Base-by-base conservation (phyloP, 768 basidiomycete genomes). In the Inosperma sp. region DNA sequence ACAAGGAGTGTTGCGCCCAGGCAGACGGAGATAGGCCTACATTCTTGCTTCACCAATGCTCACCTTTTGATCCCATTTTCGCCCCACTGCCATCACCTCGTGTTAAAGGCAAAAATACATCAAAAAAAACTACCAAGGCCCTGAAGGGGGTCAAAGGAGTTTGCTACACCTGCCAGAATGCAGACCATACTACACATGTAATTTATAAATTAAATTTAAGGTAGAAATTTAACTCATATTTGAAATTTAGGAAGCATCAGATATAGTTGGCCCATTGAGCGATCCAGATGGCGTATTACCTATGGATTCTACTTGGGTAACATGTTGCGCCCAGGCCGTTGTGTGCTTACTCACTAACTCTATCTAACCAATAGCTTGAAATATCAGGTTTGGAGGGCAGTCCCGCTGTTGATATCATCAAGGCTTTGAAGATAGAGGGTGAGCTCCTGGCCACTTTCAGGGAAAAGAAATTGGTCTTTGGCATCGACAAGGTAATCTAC, bases 381-480 rank as follows among this genome's bases (percentile, higher is more conserved):
- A 29, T 43, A 27, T 7, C 25, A 22, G 21, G 39, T 23, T 29
- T 29, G 41, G 12, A 43, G 19, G 41, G 8, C 19, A 16, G 25
- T 26, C 26, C 41, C 17, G 14, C 45, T 29, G 41, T 43, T 16
- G 45, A 47, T 19, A 47, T 47, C n/a, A 21, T 35, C 22, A n/a
- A 17, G 16, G 31, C n/a, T 47, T 30, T 47, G 17, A 30, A 35
- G 7, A 48, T 48, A 14, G 35, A 9, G 25, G 46, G 46, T 3
- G 35, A 33, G 46, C 31, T 48, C 25, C 10, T 34, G 23, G 19
- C 46, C 6, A 31, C 46, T n/a, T 34, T 25, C 35, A 48, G 46
- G 17, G 46, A 33, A 14, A 48, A 48, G 34, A 33, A 48, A n/a
- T 25, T 48, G 4, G 46, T 48, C 17, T 48, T 48, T 9, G 46